Base-by-base conservation (phyloP, 176 grass and related monocot genomes). In the Aegilops umbellulata region DNA sequence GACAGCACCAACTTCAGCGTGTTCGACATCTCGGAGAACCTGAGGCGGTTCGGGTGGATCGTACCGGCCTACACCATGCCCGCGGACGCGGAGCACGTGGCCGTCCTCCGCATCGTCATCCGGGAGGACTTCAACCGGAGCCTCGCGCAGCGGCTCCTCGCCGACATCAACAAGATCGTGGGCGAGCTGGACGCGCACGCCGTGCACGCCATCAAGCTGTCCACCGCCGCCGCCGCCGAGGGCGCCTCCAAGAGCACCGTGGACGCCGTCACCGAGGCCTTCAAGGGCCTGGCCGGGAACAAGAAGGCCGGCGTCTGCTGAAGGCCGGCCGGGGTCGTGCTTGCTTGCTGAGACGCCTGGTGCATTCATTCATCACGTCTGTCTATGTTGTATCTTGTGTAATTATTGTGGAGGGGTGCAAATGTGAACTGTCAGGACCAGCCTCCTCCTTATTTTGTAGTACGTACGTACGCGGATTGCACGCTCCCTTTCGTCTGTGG, bases 51-150 rank as follows among this genome's bases (percentile, higher is more conserved):
- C 24, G 83, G 95, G 8, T 97, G 92, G 92, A 97, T 97, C 27
- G 88, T 97, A 20, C 95, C 92, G 1, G 92, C 95, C 2, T 97
- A 94, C 90, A 97, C 92, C 17, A 91, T 97, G 95, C 95, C 92
- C 0, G 16, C 92, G 0, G 36, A 97, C 65, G 95, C 90, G 1
- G 71, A 92, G 63, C 92, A 94, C 19, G 85, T 97, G 5, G 67
- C 92, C 2, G 95, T 97, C 19, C 95, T 97, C 71, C 90, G 92
- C 66, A 84, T 94, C 22, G 95, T 97, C 65, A 26, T 97, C 78
- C 80, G 95, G 90, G 95, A 97, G 86, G 95, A 97, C 86, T 94
- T 94, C 24, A 86, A 88, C 84, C 69, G 88, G 35, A 88, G 88
- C 82, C 80, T 94, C 24, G 88, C 84, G 0, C 92, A 97, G 70